Evolutionary conservation across 192 early-diverging fungal species (phyloP).

Genomic region (Coemansia sp.): DNA sequence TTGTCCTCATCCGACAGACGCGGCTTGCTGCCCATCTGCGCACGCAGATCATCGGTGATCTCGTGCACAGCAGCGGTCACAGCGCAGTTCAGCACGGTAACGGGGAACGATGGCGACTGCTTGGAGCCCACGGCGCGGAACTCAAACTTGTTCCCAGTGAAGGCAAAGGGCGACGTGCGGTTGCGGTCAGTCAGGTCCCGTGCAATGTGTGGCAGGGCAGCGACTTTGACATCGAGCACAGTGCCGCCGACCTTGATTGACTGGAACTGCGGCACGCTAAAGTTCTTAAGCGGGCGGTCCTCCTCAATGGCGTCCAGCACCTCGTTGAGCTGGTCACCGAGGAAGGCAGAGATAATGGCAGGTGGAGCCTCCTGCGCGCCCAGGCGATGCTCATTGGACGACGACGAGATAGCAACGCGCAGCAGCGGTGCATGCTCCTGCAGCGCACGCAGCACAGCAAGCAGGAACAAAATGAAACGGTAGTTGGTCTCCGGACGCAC

Average conservation of each 20-base stretch:
- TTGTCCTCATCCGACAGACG: constrained; percentile 83
- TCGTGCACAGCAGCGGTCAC: constrained; percentile 79
- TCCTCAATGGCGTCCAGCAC: constrained; percentile 92
- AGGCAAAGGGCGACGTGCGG: constrained; percentile 98
- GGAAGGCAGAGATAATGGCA: constrained; percentile 95
- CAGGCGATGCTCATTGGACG: constrained; percentile 98
- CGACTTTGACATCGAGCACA: constrained; percentile 91
- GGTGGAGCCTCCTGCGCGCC: constrained; percentile 99
- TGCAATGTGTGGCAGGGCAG: constrained; percentile 83
- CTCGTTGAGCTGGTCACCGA: constrained; percentile 95
- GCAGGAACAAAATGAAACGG: constrained; percentile 95
- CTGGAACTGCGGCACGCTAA: constrained; percentile 86
- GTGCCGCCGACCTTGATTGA: constrained; percentile 94
- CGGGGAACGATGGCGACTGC: constrained; percentile 96
- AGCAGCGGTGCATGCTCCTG: constrained; percentile 90
- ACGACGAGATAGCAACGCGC: constrained; percentile 86
- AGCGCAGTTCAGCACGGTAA: constrained; percentile 89
- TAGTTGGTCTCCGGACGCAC: constrained; percentile 96
- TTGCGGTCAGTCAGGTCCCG: constrained; percentile 99
- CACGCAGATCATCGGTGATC: constrained; percentile 70
- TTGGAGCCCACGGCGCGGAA: constrained; percentile 99
- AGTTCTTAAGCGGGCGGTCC: constrained; percentile 81
- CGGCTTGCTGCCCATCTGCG: constrained; percentile 83
- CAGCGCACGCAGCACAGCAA: constrained; percentile 87
- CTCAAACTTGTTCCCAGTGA: constrained; percentile 99